Conservation (phyloP, 2,329 filamentous ascomycete species). For the Fonsecaea pedrosoi region DNA sequence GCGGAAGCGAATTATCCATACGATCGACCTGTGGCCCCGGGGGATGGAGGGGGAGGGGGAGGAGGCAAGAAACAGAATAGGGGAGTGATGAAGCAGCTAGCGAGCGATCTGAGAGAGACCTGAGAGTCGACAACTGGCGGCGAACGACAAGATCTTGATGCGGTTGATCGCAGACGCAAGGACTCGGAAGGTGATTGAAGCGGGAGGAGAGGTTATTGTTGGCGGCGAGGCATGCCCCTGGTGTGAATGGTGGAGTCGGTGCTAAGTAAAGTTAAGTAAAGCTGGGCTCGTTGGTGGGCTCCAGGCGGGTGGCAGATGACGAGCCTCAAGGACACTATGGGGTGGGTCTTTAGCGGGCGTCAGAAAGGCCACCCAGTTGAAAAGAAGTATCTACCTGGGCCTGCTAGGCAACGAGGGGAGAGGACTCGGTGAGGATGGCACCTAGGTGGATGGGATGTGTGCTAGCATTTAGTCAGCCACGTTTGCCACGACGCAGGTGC, state of each 20-base stretch:
- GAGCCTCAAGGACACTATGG: slow-evolving; percentile 17
- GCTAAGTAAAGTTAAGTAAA: slow-evolving; percentile 4
- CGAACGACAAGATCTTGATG: slow-evolving; percentile 21
- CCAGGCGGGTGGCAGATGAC: slow-evolving; percentile 30
- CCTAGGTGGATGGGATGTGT: neutral
- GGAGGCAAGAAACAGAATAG: slow-evolving; percentile 14
- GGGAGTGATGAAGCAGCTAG: slow-evolving; percentile 12
- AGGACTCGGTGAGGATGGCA: neutral
- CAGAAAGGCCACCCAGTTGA: neutral
- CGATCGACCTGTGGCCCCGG: slow-evolving; percentile 18
- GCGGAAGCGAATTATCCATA: slow-evolving; percentile 28
- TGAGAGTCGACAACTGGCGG: slow-evolving; percentile 2
- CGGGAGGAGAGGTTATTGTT: slow-evolving; percentile 22
- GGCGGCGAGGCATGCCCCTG: slow-evolving; percentile 15
- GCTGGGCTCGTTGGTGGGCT: slow-evolving; percentile 19
- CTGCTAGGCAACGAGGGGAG: neutral
- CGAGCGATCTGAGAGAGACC: slow-evolving; percentile 10
- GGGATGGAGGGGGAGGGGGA: slow-evolving; percentile 14
- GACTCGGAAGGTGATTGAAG: slow-evolving; percentile 18
- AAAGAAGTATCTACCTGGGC: no score
- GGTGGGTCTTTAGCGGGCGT: neutral
- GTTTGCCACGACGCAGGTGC: neutral
- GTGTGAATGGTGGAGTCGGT: slow-evolving; percentile 25
- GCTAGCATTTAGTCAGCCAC: slow-evolving; percentile 6
- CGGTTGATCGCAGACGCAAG: slow-evolving; percentile 16